Evolutionary conservation across 2,329 filamentous ascomycete species (phyloP).

Genomic region (Drechslera avenae): DNA sequence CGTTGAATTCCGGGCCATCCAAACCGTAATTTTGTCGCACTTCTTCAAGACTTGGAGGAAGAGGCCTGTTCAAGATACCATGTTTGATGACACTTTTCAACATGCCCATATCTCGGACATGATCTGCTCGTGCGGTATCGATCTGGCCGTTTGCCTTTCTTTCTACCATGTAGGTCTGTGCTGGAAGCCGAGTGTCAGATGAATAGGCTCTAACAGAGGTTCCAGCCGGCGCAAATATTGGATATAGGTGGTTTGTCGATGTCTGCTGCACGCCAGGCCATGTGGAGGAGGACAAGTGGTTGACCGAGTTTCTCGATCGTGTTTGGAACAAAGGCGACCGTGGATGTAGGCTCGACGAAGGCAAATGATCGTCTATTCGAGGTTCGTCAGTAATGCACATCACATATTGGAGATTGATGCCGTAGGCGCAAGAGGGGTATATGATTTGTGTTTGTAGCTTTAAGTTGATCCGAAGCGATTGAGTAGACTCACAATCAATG

Average conservation of each 20-base stretch:
- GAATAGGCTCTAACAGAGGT: slow-evolving; percentile 11
- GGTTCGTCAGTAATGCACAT: slow-evolving; percentile 38
- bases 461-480: slow-evolving; percentile 18
- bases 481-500: slow-evolving; percentile 19
- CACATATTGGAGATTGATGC: slow-evolving; percentile 16
- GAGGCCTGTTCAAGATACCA: background rate
- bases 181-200: background rate
- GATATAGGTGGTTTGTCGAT: background rate
- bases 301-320: background rate
- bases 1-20: background rate
- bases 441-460: slow-evolving; percentile 37
- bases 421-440: slow-evolving; percentile 23
- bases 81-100: background rate
- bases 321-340: background rate
- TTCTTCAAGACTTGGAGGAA: background rate
- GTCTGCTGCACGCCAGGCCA: background rate
- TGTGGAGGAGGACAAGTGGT: background rate
- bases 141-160: too few species aligned
- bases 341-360: background rate
- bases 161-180: too few species aligned
- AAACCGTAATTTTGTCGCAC: slow-evolving; percentile 1
- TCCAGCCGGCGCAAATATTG: background rate
- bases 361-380: slow-evolving; percentile 15
- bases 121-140: too few species aligned
- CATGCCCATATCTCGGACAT: too few species aligned